phyloP scores from a whole-genome alignment of 139 green algal species.

The Closterium sp. region DNA sequence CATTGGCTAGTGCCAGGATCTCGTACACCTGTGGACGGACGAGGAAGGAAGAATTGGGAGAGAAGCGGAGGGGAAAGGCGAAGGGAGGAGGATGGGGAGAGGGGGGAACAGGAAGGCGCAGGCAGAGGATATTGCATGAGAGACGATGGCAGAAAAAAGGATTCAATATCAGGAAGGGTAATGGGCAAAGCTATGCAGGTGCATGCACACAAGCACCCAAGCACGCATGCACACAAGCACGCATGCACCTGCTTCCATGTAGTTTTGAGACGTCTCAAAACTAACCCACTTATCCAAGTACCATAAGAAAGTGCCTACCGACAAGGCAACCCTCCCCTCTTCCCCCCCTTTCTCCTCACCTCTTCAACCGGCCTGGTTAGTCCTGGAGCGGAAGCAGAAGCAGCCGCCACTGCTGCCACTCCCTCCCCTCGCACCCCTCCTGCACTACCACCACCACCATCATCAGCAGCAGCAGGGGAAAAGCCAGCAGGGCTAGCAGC shows the following conservation, averaged over 20 bases:
- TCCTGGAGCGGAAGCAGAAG: not conserved
- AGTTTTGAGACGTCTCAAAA: too few species aligned
- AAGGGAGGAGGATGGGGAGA: not conserved
- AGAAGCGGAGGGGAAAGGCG: not conserved
- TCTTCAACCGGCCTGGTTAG: not conserved
- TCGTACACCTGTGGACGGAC: constrained; percentile 75
- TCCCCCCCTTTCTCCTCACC: not conserved
- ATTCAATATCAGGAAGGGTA: too few species aligned
- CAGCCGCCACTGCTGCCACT: not conserved
- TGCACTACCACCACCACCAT: not conserved
- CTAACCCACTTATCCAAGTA: too few species aligned
- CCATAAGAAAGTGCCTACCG: too few species aligned
- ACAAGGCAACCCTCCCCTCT: not conserved
- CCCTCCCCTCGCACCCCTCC: not conserved
- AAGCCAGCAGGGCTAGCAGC: not conserved
- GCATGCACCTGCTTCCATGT: too few species aligned
- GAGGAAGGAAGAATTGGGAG: not conserved
- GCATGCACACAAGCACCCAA: too few species aligned
- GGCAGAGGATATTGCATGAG: not conserved
- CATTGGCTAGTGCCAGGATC: constrained; percentile 69
- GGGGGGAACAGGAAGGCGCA: not conserved
- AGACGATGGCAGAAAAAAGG: not conserved
- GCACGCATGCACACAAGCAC: too few species aligned
- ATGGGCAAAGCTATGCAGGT: too few species aligned
- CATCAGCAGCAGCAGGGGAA: not conserved